These are phyloP conservation scores for Ceratobasidium sp. DNA, from an alignment of 1,284 basidiomycete genomes.

Conservation along the genomic window DNA sequence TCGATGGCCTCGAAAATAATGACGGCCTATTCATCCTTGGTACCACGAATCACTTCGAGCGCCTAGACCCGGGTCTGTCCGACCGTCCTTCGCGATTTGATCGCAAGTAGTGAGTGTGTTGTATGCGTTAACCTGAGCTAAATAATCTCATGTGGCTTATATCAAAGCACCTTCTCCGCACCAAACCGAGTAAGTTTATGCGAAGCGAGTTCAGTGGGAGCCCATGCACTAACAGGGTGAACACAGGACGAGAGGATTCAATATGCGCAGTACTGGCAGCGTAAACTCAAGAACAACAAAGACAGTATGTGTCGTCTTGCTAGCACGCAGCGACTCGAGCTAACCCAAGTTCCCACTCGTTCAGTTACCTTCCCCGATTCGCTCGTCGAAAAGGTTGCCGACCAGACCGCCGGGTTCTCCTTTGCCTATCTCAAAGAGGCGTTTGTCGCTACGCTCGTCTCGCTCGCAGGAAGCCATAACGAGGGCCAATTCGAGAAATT, in stretches of 20 bases:
- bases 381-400: constrained; percentile 65
- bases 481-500: constrained; percentile 60
- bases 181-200: constrained; percentile 55
- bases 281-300: constrained; percentile 67
- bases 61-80: constrained; percentile 75
- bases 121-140: neutral
- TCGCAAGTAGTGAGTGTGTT: constrained; percentile 72
- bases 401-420: constrained; percentile 68
- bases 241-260: constrained; percentile 62
- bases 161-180: constrained; percentile 57
- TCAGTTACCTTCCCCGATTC: constrained; percentile 68
- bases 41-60: constrained; percentile 83
- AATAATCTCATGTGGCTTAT: neutral
- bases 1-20: constrained; percentile 73
- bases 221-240: neutral
- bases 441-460: constrained; percentile 71
- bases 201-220: neutral
- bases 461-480: constrained; percentile 56
- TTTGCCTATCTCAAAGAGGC: constrained; percentile 85
- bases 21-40: constrained; percentile 78
- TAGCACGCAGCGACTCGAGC: neutral
- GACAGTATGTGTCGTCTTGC: constrained; percentile 3
- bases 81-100: constrained; percentile 82
- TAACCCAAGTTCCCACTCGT: neutral
- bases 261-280: constrained; percentile 78